Conservation (phyloP, 2,329 filamentous ascomycete genomes). For the Colletotrichum sp. region DNA sequence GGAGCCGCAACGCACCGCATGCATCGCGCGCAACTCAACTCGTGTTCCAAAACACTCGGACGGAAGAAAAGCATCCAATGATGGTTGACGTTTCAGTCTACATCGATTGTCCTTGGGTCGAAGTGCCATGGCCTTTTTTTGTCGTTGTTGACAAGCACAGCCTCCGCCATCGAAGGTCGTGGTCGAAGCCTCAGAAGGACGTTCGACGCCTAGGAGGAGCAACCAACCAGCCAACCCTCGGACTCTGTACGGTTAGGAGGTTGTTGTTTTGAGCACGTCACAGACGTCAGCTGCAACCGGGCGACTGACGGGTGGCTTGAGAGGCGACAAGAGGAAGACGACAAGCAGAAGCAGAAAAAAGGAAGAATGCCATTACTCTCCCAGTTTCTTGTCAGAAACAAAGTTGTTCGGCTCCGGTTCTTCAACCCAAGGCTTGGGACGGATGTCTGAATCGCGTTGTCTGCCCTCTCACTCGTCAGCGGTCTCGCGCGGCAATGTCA, state of each 20-base stretch:
- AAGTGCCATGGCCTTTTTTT: not conserved
- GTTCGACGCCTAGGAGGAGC: not conserved
- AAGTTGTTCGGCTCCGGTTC: conserved; percentile 1
- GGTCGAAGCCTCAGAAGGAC: not conserved
- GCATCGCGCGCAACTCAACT: conserved; percentile 1
- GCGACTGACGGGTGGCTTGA: conserved; percentile 4
- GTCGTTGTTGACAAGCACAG: conserved; percentile 13
- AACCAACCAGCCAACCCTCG: conserved; percentile 1
- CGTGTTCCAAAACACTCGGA: conserved; percentile 17
- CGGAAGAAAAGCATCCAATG: conserved; percentile 15
- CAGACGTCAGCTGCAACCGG: conserved; percentile 15
- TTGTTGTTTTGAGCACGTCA: conserved; percentile 14
- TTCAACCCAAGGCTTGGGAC: conserved; percentile 4
- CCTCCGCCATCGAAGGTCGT: conserved; percentile 1
- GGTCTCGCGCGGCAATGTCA: conserved; percentile 12
- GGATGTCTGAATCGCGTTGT: conserved; percentile 14
- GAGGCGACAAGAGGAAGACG: not conserved
- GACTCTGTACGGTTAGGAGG: not conserved
- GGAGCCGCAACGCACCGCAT: not conserved
- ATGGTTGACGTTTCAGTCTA: conserved; percentile 19
- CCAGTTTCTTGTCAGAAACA: not conserved
- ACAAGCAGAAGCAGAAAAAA: not conserved
- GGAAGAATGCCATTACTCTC: not conserved
- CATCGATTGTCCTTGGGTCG: conserved; percentile 12
- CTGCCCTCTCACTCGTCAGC: conserved; percentile 2